These are phyloP conservation scores for Colletotrichum musae DNA, from an alignment of 2,329 filamentous ascomycete species.

Conservation along the genomic window DNA sequence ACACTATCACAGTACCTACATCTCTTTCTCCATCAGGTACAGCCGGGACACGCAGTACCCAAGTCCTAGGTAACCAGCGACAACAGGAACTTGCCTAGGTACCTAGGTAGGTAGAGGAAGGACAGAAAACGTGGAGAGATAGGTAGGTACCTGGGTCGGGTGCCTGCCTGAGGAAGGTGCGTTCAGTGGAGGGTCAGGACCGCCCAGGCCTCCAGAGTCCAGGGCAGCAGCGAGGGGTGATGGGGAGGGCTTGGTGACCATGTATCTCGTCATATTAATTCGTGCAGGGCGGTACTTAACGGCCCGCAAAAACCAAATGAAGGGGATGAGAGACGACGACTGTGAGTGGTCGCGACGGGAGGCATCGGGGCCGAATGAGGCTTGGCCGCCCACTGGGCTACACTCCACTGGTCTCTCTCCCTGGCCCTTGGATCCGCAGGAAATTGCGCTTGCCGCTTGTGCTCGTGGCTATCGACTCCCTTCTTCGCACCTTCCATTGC, in stretches of 20 bases:
- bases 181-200: not conserved
- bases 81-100: no score
- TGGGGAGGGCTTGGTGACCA: not conserved
- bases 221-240: not conserved
- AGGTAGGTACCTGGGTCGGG: no score
- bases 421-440: conserved; percentile 12
- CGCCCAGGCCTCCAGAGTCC: not conserved
- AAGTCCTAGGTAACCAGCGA: no score
- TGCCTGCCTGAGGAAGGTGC: no score
- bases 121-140: no score
- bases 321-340: not conserved
- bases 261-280: conserved; percentile 7
- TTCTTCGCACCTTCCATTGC: not conserved
- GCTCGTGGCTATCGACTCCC: not conserved
- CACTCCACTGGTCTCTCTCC: not conserved
- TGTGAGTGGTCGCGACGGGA: conserved; percentile 19
- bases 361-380: conserved; percentile 19
- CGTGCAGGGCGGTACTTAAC: conserved; percentile 6
- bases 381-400: conserved; percentile 25
- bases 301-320: conserved; percentile 22
- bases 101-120: no score
- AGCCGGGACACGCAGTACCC: no score
- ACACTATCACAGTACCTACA: no score
- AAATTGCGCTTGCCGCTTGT: conserved; percentile 31
- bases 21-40: no score